Evolutionary conservation across 1,284 basidiomycete species (phyloP).

Genomic region (Trichosporon sp.): DNA sequence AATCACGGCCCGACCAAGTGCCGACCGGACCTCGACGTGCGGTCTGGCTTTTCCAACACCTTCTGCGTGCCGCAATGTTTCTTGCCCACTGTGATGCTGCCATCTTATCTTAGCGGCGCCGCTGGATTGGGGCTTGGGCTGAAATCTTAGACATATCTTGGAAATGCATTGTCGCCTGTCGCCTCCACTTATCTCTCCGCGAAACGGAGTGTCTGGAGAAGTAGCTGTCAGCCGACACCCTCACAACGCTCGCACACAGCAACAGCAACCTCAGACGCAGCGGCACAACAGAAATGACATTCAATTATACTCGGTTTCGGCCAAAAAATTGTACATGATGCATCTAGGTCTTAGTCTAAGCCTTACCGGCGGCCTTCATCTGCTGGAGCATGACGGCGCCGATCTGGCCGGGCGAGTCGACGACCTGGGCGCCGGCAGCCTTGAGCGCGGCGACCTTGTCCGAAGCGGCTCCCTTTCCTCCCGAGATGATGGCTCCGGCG

Average conservation of each 20-base stretch:
- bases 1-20: slow-evolving; percentile 11
- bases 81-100: neutral
- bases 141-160: neutral
- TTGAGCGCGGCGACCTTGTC: slow-evolving; percentile 96
- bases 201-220: neutral
- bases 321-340: slow-evolving; percentile 12
- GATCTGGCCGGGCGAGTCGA: slow-evolving; percentile 94
- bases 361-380: slow-evolving; percentile 81
- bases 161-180: neutral
- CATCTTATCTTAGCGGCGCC: neutral
- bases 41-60: slow-evolving; percentile 1
- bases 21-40: slow-evolving; percentile 1
- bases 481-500: slow-evolving; percentile 96
- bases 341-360: slow-evolving; percentile 56
- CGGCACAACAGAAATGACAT: slow-evolving; percentile 13
- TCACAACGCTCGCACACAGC: too few relatives aligned
- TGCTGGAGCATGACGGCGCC: slow-evolving; percentile 84
- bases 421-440: slow-evolving; percentile 89
- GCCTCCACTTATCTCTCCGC: neutral
- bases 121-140: neutral
- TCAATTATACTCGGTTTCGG: slow-evolving; percentile 1
- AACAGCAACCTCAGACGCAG: neutral
- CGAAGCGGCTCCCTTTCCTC: slow-evolving; percentile 93
- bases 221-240: neutral
- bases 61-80: neutral